These are phyloP conservation scores for Solanum hybrid DNA, from an alignment of 305 asterid genomes.

Conservation along the genomic window DNA sequence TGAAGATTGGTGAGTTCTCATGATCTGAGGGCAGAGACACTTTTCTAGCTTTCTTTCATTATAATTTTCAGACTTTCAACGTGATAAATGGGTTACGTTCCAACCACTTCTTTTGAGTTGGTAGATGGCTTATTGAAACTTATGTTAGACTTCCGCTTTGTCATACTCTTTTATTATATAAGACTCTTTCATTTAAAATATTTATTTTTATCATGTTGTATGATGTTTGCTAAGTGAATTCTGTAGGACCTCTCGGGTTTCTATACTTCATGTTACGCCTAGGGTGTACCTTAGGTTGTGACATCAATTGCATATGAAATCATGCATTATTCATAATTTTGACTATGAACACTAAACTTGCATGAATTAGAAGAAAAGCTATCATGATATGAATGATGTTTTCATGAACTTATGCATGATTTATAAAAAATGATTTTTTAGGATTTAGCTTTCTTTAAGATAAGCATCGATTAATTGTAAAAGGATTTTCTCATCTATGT, in stretches of 20 bases:
- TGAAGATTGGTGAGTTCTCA: neutral
- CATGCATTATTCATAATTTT: neutral
- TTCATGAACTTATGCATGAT: neutral
- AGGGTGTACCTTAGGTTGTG: neutral
- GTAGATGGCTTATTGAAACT: neutral
- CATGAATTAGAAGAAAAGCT: neutral
- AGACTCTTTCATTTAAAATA: neutral
- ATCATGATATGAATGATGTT: neutral
- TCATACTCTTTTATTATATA: neutral
- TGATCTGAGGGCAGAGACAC: neutral
- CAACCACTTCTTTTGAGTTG: neutral
- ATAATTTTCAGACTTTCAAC: neutral
- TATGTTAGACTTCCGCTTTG: neutral
- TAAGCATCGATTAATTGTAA: neutral
- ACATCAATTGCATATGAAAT: neutral
- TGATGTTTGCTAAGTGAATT: neutral
- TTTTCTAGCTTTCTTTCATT: neutral
- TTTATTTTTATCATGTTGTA: neutral
- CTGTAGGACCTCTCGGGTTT: neutral
- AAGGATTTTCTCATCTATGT: neutral
- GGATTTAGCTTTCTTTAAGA: neutral
- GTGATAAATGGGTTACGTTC: neutral
- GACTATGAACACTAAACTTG: neutral
- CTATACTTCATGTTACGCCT: neutral
- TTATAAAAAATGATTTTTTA: neutral